These are phyloP conservation scores for Brassica napus DNA, from an alignment of 345 rosid genomes.

Conservation along the genomic window Da-Ae NC_063448.1:48394001-48394500, in stretches of 20 bases:
- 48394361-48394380: background rate
- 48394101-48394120: constrained; percentile 28
- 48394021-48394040: constrained; percentile 36
- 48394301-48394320: background rate
- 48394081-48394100: constrained; percentile 36
- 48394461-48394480: constrained; percentile 4
- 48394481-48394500: constrained; percentile 23
- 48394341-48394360: background rate
- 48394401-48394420: constrained; percentile 25
- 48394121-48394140: constrained; percentile 37
- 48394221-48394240: background rate
- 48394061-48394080: constrained; percentile 25
- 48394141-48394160: constrained; percentile 32
- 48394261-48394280: background rate
- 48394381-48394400: background rate
- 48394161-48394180: background rate
- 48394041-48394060: constrained; percentile 36
- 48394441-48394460: constrained; percentile 33
- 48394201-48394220: background rate
- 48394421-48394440: background rate
- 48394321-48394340: constrained; percentile 6
- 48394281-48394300: background rate
- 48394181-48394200: background rate
- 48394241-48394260: constrained; percentile 13
- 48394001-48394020: background rate